Evolutionary conservation across 306 rosid genomes (phyloP), one percentile per base, ranked within the genome.

Genomic region (Sesbania bispinosa): DNA sequence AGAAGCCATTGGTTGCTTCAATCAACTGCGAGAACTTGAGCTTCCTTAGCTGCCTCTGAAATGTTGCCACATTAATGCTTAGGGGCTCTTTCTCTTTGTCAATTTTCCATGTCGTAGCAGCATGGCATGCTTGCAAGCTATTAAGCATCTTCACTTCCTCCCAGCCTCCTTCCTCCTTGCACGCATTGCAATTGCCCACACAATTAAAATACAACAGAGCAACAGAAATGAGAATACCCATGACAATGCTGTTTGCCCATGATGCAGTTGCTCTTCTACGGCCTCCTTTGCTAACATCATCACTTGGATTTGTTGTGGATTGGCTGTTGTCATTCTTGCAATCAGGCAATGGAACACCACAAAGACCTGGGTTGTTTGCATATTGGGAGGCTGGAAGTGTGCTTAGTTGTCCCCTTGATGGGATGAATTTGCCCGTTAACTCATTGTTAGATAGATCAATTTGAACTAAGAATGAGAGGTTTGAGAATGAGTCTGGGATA

Each of bases 1-100:
- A 93, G 92, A 93, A 93, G 36, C 98, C 98, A 70, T 93, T 93
- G 71, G 98, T 93, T 55, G 98, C 98, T 81, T 93, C 98, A 45
- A 93, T 93, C 73, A 93, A 69, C 67, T 93, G 98, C 30, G 98
- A 93, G 80, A 93, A 93, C 59, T 93, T 93, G 43, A 93, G 98
- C 83, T 93, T 93, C 82, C 98, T 84, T 1, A 93, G 86, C 72
- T 93, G 98, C 64, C 98, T 87, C 51, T 93, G 98, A 76, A 93
- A 93, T 71, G 98, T 93, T 35, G 98, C 98, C 24, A 93, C 98
- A 72, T 93, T 93, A 33, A 93, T 93, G 80, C 98, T 93, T 55
- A 93, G 42, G 0, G 98, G 98, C 62, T 93, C 98, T 77, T 85
- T 90, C 87, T 93, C 98, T 67, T 88, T 93, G 85, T 92, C 98